phyloP scores from a whole-genome alignment of 176 grass and related monocot genomes.

The Miscanthus lutarioriparius region DNA sequence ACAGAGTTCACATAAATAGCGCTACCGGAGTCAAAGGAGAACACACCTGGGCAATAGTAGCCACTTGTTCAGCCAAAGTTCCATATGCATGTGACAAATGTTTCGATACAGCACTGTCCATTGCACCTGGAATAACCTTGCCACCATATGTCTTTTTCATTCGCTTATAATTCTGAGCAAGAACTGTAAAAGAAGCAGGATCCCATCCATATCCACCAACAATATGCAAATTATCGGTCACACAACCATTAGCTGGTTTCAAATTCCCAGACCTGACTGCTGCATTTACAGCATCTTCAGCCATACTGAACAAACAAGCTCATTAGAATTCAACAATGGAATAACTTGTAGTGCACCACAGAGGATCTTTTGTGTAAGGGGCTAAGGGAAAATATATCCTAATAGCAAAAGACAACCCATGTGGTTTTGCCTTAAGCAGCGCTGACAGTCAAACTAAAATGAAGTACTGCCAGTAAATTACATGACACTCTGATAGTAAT shows the following conservation, averaged over 20 bases:
- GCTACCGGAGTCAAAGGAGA: not conserved
- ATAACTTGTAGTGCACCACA: not conserved
- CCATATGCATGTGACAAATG: constrained; percentile 95
- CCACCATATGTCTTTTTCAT: constrained; percentile 87
- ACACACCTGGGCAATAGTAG: constrained; percentile 82
- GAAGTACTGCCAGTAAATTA: not conserved
- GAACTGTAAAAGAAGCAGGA: constrained; percentile 67
- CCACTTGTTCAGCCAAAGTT: constrained; percentile 75
- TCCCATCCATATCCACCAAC: constrained; percentile 92
- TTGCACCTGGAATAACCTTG: constrained; percentile 86
- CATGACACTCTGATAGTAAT: not conserved
- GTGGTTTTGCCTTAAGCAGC: not conserved
- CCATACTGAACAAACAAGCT: constrained; percentile 66
- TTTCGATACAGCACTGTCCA: constrained; percentile 87
- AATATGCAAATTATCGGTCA: constrained; percentile 78
- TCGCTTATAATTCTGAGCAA: constrained; percentile 79
- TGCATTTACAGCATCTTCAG: constrained; percentile 87
- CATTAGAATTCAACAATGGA: constrained; percentile 18
- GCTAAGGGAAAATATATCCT: not conserved
- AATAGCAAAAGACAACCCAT: not conserved
- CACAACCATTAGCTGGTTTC: constrained; percentile 74
- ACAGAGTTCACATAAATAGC: not conserved
- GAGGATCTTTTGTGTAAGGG: not conserved
- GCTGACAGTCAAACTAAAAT: not conserved
- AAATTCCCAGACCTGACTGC: constrained; percentile 83